phyloP scores from a whole-genome alignment of 305 asterid genomes.

The Withania somnifera region DNA sequence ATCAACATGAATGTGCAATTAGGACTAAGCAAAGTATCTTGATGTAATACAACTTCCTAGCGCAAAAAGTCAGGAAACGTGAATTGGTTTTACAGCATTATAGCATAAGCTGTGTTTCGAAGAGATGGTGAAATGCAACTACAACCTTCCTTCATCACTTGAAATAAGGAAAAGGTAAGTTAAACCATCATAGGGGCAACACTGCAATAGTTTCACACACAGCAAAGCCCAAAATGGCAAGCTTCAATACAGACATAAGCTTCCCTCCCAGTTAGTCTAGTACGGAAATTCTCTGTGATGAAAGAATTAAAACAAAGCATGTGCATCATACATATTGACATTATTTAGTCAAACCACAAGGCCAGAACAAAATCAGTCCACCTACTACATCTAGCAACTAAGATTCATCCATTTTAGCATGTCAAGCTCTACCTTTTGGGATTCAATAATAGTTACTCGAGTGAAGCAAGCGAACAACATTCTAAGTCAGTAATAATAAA shows the following conservation, averaged over 20 bases:
- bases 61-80: background rate
- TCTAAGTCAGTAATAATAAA: background rate
- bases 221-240: background rate
- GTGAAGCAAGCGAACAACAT: background rate
- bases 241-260: background rate
- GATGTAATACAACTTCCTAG: background rate
- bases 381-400: background rate
- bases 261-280: background rate
- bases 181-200: background rate
- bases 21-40: background rate
- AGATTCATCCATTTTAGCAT: background rate
- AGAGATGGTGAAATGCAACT: background rate
- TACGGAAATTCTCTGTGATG: background rate
- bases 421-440: background rate
- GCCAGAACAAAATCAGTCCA: background rate
- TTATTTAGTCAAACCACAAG: background rate
- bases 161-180: background rate
- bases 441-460: background rate
- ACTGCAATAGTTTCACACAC: background rate
- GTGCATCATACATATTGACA: background rate
- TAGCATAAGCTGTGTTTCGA: background rate
- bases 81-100: background rate
- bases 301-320: background rate
- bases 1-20: background rate
- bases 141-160: background rate